Evolutionary conservation across 73 alveolate species (phyloP), one percentile per base, ranked within the genome.

Genomic region (Paraurostyla sp.): DNA sequence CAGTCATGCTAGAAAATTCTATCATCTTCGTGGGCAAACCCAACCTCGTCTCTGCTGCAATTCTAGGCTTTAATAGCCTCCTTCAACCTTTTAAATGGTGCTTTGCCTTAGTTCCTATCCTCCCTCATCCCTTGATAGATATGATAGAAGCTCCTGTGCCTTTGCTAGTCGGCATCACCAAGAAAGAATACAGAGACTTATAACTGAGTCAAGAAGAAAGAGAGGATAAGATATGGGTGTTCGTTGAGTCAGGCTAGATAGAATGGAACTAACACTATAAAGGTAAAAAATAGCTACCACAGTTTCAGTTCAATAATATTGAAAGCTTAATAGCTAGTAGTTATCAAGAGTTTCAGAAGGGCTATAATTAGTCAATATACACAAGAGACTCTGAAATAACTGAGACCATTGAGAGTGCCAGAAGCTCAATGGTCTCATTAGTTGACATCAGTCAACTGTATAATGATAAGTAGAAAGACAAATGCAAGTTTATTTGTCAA

Each of bases 91-190:
- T 81, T 33, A 81, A 58, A 23, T 81, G 91, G 91, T 81, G 91
- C 42, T 81, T 81, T 41, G 80, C 91, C 22, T 38, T 52, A 13
- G 82, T 81, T 0, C 91, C 91, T 3, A 81, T 88, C 78, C 71
- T 88, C 0, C 86, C 90, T 29, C 78, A 58, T 45, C 73, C 94
- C 51, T 50, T 88, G 15, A 40, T 88, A 0, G 91, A 88, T 30
- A 73, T 54, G 83, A 25, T 88, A 0, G 94, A 88, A 30, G 90
- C 94, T 0, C 94, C 94, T 6, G 71, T 88, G 40, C 94, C 94
- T 2, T 33, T 76, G 11, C 25, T 88, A 0, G 76, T 76, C 0
- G 94, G 94, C 25, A 78, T 76, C n/a, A 52, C 94, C 0, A 56
- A 48, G 29, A 56, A 59, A 38, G 91, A 81, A 35, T 81, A 57